phyloP scores from a whole-genome alignment of 305 asterid species.

The Andrographis paniculata region DNA sequence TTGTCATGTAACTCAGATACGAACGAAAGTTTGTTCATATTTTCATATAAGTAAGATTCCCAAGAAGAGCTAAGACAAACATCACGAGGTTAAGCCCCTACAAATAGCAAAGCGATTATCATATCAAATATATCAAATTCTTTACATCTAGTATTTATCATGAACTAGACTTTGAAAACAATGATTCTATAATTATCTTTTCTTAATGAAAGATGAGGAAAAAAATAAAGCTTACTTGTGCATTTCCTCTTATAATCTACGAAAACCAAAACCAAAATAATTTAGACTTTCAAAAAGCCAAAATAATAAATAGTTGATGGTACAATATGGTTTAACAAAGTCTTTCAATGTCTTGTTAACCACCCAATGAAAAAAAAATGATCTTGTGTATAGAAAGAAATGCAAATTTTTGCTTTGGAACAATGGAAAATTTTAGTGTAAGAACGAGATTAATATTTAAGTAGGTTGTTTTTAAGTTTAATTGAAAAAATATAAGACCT shows the following conservation, averaged over 20 bases:
- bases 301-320: no score
- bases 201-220: not conserved
- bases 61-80: slow-evolving; percentile 70
- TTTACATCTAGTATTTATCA: not conserved
- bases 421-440: no score
- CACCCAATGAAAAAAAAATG: no score
- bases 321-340: no score
- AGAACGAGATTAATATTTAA: no score
- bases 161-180: not conserved
- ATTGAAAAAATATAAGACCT: not conserved
- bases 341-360: no score
- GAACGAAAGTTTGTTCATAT: slow-evolving; percentile 29
- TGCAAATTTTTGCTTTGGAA: no score
- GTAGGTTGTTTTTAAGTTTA: not conserved
- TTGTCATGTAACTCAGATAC: slow-evolving; percentile 2
- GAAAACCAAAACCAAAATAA: slow-evolving; percentile 8
- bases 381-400: no score
- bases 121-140: not conserved
- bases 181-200: not conserved
- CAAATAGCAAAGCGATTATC: slow-evolving; percentile 8
- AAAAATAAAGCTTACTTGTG: slow-evolving; percentile 33
- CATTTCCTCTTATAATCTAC: slow-evolving; percentile 60
- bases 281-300: not conserved
- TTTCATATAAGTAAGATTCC: slow-evolving; percentile 58
- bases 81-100: slow-evolving; percentile 76